These are phyloP conservation scores for Aspergillus quadricinctus DNA, from an alignment of 2,329 filamentous ascomycete species.

Conservation along the genomic window DNA sequence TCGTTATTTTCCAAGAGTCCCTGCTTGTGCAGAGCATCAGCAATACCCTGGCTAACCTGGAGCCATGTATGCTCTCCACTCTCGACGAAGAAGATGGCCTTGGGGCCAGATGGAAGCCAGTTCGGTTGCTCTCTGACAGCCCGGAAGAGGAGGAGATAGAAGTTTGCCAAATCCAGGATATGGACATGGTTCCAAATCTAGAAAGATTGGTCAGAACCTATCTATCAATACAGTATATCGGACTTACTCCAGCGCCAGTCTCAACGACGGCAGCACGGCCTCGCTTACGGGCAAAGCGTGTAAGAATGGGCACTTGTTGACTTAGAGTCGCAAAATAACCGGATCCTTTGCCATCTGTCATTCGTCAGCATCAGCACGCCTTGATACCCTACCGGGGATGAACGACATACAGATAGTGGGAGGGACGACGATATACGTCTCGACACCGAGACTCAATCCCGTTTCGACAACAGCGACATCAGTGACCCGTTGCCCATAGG, in stretches of 20 bases:
- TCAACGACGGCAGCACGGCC: slow-evolving; percentile 34
- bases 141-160: slow-evolving; percentile 39
- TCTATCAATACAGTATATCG: background rate
- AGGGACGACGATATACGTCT: slow-evolving; percentile 45
- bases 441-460: slow-evolving; percentile 38
- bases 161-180: slow-evolving; percentile 39
- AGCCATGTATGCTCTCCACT: slow-evolving; percentile 40
- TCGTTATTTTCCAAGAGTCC: background rate
- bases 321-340: slow-evolving; percentile 32
- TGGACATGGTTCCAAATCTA: slow-evolving; percentile 43
- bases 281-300: slow-evolving; percentile 25
- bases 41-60: slow-evolving; percentile 2
- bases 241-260: slow-evolving; percentile 26
- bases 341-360: slow-evolving; percentile 27
- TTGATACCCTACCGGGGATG: background rate
- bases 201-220: background rate
- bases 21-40: background rate
- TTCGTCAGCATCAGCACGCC: background rate
- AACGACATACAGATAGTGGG: slow-evolving; percentile 38
- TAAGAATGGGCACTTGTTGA: slow-evolving; percentile 39
- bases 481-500: slow-evolving; percentile 43
- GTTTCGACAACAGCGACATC: slow-evolving; percentile 43
- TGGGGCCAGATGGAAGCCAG: background rate
- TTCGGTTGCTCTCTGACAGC: slow-evolving; percentile 26
- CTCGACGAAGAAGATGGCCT: slow-evolving; percentile 37